A percentile compares a stretch with the other conserved stretches of the same genome.
Conservation (phyloP, 768 basidiomycete species). For the Strobilomyces echinocephalus region DNA sequence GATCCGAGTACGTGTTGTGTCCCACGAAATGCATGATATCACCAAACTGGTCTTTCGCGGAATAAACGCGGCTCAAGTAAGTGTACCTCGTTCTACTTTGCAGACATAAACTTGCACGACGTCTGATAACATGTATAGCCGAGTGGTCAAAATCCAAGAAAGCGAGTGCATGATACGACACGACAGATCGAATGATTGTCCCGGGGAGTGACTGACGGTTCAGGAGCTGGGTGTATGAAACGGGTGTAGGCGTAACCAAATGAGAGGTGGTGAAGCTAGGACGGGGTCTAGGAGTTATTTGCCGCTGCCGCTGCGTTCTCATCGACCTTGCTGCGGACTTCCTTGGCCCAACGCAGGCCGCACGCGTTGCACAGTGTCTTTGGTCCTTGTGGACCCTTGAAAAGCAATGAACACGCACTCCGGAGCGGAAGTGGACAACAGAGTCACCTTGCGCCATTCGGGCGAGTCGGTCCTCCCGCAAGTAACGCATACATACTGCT, state of each 20-base stretch:
- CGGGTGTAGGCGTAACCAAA: not conserved
- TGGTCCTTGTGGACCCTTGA: constrained; percentile 84
- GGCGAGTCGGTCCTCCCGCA: constrained; percentile 96
- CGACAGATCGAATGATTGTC: constrained; percentile 5
- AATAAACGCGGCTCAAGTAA: constrained; percentile 9
- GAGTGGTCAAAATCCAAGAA: constrained; percentile 16
- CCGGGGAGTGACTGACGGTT: not conserved
- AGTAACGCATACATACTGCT: constrained; percentile 83
- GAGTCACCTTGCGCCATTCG: constrained; percentile 85
- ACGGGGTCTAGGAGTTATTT: constrained; percentile 15
- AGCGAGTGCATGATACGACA: constrained; percentile 5
- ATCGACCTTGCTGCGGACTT: constrained; percentile 43
- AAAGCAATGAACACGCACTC: constrained; percentile 16
- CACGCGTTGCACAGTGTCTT: constrained; percentile 99
- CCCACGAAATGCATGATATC: no score
- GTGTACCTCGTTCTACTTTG: constrained; percentile 5
- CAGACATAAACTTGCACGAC: constrained; percentile 1
- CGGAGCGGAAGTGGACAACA: not conserved
- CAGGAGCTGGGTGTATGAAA: constrained; percentile 3
- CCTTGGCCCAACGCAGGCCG: constrained; percentile 90
- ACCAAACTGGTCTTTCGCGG: not conserved
- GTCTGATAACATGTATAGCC: constrained; percentile 9
- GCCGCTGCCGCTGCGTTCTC: constrained; percentile 26
- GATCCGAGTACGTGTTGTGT: no score
- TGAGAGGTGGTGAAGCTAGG: not conserved